Conservation (phyloP, 2,329 filamentous ascomycete genomes). For the Trichoderma pleuroti region DNA sequence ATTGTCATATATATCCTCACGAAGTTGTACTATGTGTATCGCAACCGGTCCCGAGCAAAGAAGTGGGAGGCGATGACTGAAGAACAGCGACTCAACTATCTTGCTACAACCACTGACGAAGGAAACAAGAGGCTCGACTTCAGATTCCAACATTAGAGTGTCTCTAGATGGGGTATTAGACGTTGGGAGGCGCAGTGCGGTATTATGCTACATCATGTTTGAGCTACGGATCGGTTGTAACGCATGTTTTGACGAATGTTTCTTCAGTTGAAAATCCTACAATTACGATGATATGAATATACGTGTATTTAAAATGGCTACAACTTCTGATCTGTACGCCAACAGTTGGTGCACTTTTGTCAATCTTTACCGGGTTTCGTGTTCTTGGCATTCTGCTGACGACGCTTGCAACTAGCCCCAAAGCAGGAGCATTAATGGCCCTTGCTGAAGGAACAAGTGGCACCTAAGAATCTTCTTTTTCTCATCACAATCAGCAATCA, state of each 20-base stretch:
- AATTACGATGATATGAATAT: neutral
- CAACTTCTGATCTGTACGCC: neutral
- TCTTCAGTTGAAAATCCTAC: neutral
- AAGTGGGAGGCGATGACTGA: slow-evolving; percentile 43
- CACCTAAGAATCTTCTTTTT: neutral
- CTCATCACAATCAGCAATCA: neutral
- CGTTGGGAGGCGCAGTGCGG: neutral
- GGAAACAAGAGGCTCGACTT: slow-evolving; percentile 55
- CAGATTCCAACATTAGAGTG: slow-evolving; percentile 44
- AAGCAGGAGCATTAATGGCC: neutral
- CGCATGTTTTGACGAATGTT: neutral
- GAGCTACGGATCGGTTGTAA: neutral
- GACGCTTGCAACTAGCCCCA: neutral
- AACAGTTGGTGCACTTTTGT: neutral
- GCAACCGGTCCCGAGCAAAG: slow-evolving; percentile 42
- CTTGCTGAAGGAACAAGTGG: neutral
- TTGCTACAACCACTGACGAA: slow-evolving; percentile 48
- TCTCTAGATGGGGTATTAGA: neutral
- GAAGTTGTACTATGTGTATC: slow-evolving; percentile 47
- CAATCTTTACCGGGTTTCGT: neutral
- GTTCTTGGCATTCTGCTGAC: neutral
- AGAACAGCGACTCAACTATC: slow-evolving; percentile 47
- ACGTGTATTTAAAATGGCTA: neutral
- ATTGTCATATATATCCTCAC: slow-evolving; percentile 43
- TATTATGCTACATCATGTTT: neutral